Evolutionary conservation across 768 basidiomycete species (phyloP), one percentile per base, ranked within the genome.

Genomic region (Termitomyces sp.): DNA sequence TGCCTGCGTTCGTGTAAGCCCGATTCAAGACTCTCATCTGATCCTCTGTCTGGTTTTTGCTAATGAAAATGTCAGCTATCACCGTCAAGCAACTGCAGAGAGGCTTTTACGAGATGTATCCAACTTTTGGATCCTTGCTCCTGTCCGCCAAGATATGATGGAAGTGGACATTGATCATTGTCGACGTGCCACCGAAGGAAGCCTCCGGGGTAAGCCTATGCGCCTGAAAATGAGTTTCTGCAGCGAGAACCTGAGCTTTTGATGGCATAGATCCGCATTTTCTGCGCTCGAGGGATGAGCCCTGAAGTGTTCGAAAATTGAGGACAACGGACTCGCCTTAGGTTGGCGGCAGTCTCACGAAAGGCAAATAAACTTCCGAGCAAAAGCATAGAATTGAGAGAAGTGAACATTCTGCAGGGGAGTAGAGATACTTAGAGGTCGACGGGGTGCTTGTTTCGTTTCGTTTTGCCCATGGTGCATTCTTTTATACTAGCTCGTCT

Each of bases 11-110:
- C 3, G 70, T 61, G 63, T 80, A 84, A 56, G 72, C 81, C 8
- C 59, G 56, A 63, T 84, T 82, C 71, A 82, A 74, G 46, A 74
- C 73, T 12, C 59, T 34, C 50, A 85, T 79, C 58, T 80, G 76
- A 31, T 65, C 62, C 10, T 61, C n/a, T 40, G 76, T 65, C 62
- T 76, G 77, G 9, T 31, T 31, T 31, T 31, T 42, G 37, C 60
- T 61, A 38, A 1, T 17, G 5, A 29, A 45, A 14, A n/a, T 10
- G 36, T 57, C 29, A 61, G 32, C 20, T 12, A n/a, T 25, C 36
- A 20, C 31, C 32, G 29, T 2, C n/a, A 20, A 38, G 12, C 20
- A 29, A 29, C 7, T n/a, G 31, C 2, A 57, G 34, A 48, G 53
- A 40, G 59, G 46, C 11, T 65, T 73, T 57, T 64, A 80, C 79